Conservation (phyloP, 1,284 basidiomycete genomes). For the Polyporus tsugae region DNA sequence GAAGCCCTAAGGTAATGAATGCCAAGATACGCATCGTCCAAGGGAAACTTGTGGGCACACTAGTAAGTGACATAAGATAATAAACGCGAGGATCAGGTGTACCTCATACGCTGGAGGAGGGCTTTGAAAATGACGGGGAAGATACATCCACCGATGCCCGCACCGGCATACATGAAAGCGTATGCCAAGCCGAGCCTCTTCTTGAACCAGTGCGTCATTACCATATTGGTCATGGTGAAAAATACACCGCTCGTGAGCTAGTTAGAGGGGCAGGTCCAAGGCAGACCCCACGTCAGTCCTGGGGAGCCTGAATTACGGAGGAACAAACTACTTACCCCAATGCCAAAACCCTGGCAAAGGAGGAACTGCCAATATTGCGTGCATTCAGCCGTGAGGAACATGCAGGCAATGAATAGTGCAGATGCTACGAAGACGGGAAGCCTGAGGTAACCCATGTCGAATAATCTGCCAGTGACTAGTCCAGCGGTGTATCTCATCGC, state of each 20-base stretch:
- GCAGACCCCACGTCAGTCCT: neutral
- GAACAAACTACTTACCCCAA: constrained; percentile 43
- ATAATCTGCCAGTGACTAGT: constrained; percentile 48
- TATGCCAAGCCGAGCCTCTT: constrained; percentile 48
- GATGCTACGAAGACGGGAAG: constrained; percentile 44
- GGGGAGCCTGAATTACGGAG: neutral
- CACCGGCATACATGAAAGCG: constrained; percentile 48
- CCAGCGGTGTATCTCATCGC: neutral
- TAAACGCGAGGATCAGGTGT: neutral
- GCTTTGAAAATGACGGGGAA: constrained; percentile 51
- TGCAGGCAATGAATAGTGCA: constrained; percentile 48
- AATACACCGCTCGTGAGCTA: constrained; percentile 3
- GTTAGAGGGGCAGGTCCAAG: neutral
- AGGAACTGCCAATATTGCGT: constrained; percentile 60
- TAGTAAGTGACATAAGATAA: neutral
- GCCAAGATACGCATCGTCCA: constrained; percentile 70
- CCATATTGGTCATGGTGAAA: constrained; percentile 5
- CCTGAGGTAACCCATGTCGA: constrained; percentile 58
- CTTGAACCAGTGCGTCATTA: constrained; percentile 53
- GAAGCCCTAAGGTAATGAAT: constrained; percentile 54
- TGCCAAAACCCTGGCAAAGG: constrained; percentile 54
- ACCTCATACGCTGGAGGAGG: constrained; percentile 47
- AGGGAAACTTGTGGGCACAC: neutral
- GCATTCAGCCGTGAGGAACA: constrained; percentile 58
- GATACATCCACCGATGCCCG: constrained; percentile 51